Evolutionary conservation across 352 stramenopile genomes (phyloP), one percentile per base, ranked within the genome.

Genomic region (Thraustochytrium striatum): DNA sequence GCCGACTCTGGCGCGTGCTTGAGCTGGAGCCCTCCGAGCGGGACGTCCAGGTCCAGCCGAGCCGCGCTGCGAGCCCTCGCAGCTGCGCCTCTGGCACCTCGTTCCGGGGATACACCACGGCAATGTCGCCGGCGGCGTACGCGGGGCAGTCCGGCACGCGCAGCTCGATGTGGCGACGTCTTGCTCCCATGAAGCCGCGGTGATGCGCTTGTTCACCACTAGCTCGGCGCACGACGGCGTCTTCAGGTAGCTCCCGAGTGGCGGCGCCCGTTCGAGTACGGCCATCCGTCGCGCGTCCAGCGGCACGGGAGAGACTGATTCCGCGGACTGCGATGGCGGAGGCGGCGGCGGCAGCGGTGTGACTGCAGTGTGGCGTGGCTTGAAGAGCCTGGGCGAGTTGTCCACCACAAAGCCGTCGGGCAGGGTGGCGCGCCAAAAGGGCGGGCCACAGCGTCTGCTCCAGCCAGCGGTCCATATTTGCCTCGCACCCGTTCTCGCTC

Each of bases 401-500:
- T 93, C 86, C 25, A 95, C 82, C 35, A 82, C 61, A 19, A 88
- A 85, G n/a, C 84, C 88, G 1, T 85, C 81, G 1, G 88, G 85
- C 39, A 93, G 72, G 25, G 65, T 30, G 41, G 19, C 65, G 50
- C 25, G 30, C 32, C 21, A 13, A 7, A 69, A 38, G 33, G 58
- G 44, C 35, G 32, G 52, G 36, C 25, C 73, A 82, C 62, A 82
- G 30, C 38, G 38, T 39, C 3, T 57, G 3, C 0, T 28, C 19
- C n/a, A 82, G 78, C 28, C 86, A 88, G 8, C 87, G 86, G 2
- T 85, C 84, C 69, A 85, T 36, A 21, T 80, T 61, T 9, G 59
- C 89, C 82, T 94, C 92, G 80, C 92, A 92, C 16, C 90, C 91
- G 13, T 90, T 83, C n/a, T 84, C 84, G 55, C 93, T 91, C 72